These are phyloP conservation scores for Babesia caballi DNA, from an alignment of 169 alveolate species.

Conservation along the genomic window DNA sequence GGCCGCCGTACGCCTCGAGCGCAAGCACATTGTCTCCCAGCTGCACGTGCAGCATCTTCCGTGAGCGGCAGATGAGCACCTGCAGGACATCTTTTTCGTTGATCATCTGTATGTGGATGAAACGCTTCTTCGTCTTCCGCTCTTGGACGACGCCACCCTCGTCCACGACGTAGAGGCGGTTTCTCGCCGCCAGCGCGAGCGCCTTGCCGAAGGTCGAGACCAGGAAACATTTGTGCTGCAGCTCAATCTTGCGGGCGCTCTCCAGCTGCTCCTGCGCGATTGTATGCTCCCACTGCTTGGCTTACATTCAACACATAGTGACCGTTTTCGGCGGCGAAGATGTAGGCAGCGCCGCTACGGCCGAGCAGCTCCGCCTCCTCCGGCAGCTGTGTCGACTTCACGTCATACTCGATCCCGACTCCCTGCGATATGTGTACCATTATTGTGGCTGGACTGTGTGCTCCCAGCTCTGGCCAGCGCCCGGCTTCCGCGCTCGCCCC, in stretches of 20 bases:
- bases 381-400: slow-evolving; percentile 11
- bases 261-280: slow-evolving; percentile 19
- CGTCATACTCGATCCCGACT: neutral
- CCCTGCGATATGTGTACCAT: slow-evolving; percentile 25
- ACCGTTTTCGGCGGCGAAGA: slow-evolving; percentile 6
- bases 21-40: neutral
- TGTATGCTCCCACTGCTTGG: neutral
- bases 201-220: slow-evolving; percentile 1
- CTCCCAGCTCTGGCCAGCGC: too few species aligned
- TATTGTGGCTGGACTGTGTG: slow-evolving; percentile 1
- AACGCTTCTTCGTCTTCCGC: slow-evolving; percentile 29
- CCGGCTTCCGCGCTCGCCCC: slow-evolving; percentile 2
- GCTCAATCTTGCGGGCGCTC: neutral
- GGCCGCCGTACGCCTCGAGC: slow-evolving; percentile 37
- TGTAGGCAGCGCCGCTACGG: slow-evolving; percentile 16
- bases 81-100: slow-evolving; percentile 1
- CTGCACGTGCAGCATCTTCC: slow-evolving; percentile 25
- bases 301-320: slow-evolving; percentile 26
- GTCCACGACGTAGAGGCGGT: slow-evolving; percentile 13
- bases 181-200: slow-evolving; percentile 28
- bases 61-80: slow-evolving; percentile 37
- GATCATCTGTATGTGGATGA: slow-evolving; percentile 10
- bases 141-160: neutral
- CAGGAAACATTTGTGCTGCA: neutral
- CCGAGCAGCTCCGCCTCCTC: slow-evolving; percentile 5